These are phyloP conservation scores for Corylus americana DNA, from an alignment of 306 rosid genomes.

Conservation along the genomic window DNA sequence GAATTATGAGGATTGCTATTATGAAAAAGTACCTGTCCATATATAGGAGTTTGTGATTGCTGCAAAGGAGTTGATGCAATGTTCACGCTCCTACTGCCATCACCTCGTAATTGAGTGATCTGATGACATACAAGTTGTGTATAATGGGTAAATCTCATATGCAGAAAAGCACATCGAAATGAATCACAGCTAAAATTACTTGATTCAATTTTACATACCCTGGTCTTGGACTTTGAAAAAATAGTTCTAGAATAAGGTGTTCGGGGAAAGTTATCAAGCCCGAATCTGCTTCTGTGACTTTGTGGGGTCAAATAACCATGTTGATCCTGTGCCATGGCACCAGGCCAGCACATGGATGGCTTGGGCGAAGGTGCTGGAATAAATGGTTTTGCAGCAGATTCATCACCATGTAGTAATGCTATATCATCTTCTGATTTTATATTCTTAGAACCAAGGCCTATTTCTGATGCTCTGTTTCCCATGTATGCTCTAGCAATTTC, in stretches of 20 bases:
- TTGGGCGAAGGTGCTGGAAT: slow-evolving; percentile 51
- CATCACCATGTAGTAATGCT: slow-evolving; percentile 34
- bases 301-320: slow-evolving; percentile 60
- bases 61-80: slow-evolving; percentile 45
- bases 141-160: slow-evolving; percentile 5
- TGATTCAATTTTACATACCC: slow-evolving; percentile 45
- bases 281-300: slow-evolving; percentile 61
- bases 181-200: slow-evolving; percentile 14
- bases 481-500: slow-evolving; percentile 92
- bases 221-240: slow-evolving; percentile 68
- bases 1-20: slow-evolving; percentile 13
- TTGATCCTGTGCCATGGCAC: slow-evolving; percentile 62
- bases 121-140: slow-evolving; percentile 26
- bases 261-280: slow-evolving; percentile 67
- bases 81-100: slow-evolving; percentile 22
- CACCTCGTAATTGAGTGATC: slow-evolving; percentile 54
- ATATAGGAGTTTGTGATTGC: slow-evolving; percentile 45
- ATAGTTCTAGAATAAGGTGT: slow-evolving; percentile 91
- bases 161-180: background rate
- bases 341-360: slow-evolving; percentile 81
- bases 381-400: slow-evolving; percentile 46
- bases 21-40: slow-evolving; percentile 54
- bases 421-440: slow-evolving; percentile 40
- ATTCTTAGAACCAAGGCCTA: slow-evolving; percentile 47
- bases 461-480: slow-evolving; percentile 62